Base-by-base conservation (phyloP, 1,139 yeast genomes). In the Saccharomyces hybrid region DNA sequence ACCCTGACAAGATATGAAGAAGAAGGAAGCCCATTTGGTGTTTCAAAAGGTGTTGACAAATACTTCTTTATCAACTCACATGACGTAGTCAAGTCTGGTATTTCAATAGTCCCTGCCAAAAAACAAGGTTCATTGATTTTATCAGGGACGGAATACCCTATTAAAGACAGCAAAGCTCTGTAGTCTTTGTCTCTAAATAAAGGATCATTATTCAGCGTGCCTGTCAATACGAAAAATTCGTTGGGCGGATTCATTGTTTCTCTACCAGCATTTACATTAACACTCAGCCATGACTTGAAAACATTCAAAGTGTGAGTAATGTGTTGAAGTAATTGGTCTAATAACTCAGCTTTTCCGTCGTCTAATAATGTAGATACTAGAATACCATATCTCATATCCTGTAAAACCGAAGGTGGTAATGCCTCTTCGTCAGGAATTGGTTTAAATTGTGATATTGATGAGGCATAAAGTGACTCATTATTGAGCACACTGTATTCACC, bases 401-500 rank as follows among this genome's bases (percentile, higher is more conserved):
- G 42, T 2, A 67, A 42, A 5, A 58, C 62, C 4, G 60, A 48
- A 1, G 52, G 56, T 7, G 70, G 63, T 31, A 67, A 50, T 27
- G 56, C 57, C 34, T 64, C 62, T 49, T 63, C 61, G 16, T 64
- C 64, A 26, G 61, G 62, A 34, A 66, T 60, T 4, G 47, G 50
- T 52, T 57, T 65, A 48, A 69, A 65, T 3, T 49, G 48, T 53
- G 66, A 64, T 1, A 68, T 64, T 2, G 58, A 54, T 0, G 59
- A 65, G 21, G 61, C 68, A 49, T 59, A 55, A 26, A 48, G 48
- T 4, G 50, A 21, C 5, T 50, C 51, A n/a, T 55, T 55, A 16
- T 53, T 55, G 1, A 50, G 28, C 3, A 56, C 28, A 50, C 53
- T 58, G 5, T 42, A 53, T 53, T 67, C 67, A 42, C 91, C 88